These are phyloP conservation scores for Alternaria sp. DNA, from an alignment of 2,329 filamentous ascomycete species.

Conservation along the genomic window DNA sequence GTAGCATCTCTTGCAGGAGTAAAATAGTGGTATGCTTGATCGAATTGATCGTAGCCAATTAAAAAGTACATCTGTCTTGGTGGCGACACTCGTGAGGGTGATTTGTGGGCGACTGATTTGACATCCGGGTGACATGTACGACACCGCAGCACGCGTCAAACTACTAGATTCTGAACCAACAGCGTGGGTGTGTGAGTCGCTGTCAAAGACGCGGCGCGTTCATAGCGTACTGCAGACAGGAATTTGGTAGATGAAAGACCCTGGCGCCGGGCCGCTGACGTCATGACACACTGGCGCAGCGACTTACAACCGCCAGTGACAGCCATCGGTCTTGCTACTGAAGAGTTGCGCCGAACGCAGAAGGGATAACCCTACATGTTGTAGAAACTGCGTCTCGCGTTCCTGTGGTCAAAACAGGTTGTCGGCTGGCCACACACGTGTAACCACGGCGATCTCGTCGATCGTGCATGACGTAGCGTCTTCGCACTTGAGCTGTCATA, in stretches of 20 bases:
- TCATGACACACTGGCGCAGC: neutral
- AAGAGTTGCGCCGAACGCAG: neutral
- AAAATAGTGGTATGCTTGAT: neutral
- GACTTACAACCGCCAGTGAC: neutral
- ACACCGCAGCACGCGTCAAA: neutral
- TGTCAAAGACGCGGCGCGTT: neutral
- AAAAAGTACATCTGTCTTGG: neutral
- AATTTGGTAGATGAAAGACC: neutral
- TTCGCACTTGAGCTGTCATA: slow-evolving; percentile 1
- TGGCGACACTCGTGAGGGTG: neutral
- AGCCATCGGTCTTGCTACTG: neutral
- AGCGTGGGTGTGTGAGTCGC: neutral
- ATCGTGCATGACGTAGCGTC: slow-evolving; percentile 11
- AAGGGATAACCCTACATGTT: neutral
- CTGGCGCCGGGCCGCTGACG: slow-evolving; percentile 4
- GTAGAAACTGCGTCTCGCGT: neutral
- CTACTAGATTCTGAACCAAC: neutral
- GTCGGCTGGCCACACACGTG: slow-evolving; percentile 4
- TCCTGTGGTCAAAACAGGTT: slow-evolving; percentile 7
- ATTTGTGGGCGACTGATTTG: neutral
- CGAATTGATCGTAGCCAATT: neutral
- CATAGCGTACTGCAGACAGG: neutral
- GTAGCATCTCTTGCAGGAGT: neutral
- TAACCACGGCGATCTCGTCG: neutral
- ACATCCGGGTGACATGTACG: neutral